These are phyloP conservation scores for Acacia melanoxylon DNA, from an alignment of 306 rosid species.

Conservation along the genomic window DNA sequence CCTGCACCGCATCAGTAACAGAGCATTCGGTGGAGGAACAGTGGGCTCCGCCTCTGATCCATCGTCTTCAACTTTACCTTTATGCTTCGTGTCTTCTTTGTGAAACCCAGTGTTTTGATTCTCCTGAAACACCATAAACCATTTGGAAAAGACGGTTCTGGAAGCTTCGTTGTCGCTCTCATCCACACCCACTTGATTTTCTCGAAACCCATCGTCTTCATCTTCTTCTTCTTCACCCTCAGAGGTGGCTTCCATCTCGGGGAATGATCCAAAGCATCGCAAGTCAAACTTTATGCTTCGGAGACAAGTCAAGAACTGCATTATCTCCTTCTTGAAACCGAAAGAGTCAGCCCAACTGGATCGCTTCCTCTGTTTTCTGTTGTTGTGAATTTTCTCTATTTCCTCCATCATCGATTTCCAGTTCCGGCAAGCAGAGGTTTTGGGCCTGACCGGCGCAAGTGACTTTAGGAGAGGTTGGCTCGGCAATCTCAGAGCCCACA, in stretches of 20 bases:
- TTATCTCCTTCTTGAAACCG: constrained; percentile 81
- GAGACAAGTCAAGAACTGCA: constrained; percentile 82
- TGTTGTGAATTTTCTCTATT: constrained; percentile 78
- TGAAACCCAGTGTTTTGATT: constrained; percentile 36
- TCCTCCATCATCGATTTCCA: constrained; percentile 98
- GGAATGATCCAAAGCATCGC: constrained; percentile 72
- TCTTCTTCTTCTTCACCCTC: constrained; percentile 74
- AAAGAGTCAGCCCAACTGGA: constrained; percentile 60
- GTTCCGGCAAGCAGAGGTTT: constrained; percentile 52
- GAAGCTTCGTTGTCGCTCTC: constrained; percentile 48
- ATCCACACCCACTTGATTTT: constrained; percentile 32
- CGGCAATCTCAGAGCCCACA: constrained; percentile 57
- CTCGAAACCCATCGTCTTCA: constrained; percentile 34
- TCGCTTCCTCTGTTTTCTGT: constrained; percentile 53
- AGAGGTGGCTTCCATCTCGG: constrained; percentile 44
- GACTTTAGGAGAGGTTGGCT: constrained; percentile 95
- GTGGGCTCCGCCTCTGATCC: constrained; percentile 20
- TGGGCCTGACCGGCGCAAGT: constrained; percentile 87
- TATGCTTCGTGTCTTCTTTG: constrained; percentile 41
- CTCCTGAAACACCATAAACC: constrained; percentile 93
- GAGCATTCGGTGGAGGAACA: constrained; percentile 82
- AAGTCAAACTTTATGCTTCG: constrained; percentile 67
- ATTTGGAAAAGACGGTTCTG: constrained; percentile 63
- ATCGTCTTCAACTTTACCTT: neutral
- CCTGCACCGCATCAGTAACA: constrained; percentile 87